Conservation (phyloP, 345 rosid genomes). For the Sisymbrium altissimum region DNA sequence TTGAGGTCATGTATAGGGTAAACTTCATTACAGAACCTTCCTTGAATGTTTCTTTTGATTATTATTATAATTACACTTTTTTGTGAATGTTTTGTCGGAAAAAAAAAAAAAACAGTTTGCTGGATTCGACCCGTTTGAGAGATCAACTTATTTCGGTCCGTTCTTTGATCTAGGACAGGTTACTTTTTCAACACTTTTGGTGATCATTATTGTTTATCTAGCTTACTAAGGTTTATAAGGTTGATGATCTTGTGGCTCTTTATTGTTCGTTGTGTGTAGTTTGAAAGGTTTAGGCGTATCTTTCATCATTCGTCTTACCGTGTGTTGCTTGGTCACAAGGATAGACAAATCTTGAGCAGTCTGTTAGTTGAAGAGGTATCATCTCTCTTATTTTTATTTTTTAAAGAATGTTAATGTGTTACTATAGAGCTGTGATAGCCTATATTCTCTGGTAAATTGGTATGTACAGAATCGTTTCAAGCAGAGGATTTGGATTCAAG, state of each 20-base stretch:
- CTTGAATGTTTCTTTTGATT: too few species aligned
- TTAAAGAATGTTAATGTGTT: neutral
- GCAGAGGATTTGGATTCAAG: constrained; percentile 88
- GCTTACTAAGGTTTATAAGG: neutral
- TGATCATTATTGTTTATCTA: neutral
- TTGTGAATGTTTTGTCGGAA: neutral
- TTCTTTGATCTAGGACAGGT: constrained; percentile 93
- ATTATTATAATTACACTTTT: too few species aligned
- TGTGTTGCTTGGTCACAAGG: constrained; percentile 83
- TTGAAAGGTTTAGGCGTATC: constrained; percentile 88
- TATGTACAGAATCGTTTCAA: constrained; percentile 62
- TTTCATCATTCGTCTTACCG: constrained; percentile 93
- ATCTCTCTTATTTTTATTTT: neutral
- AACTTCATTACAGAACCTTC: too few species aligned
- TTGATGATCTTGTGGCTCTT: neutral
- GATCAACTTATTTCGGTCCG: constrained; percentile 92
- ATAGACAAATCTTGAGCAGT: constrained; percentile 78
- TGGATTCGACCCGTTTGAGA: constrained; percentile 94
- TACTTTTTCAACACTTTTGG: neutral
- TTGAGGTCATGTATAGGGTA: constrained; percentile 93
- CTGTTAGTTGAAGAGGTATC: constrained; percentile 76
- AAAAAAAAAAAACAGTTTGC: constrained; percentile 59
- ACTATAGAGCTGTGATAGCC: neutral
- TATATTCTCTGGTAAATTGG: neutral
- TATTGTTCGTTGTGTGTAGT: constrained; percentile 36